Percentiles rank a stretch among this genome's conserved stretches.
These are phyloP conservation scores for Cercospora brassicicola DNA, from an alignment of 2,329 filamentous ascomycete species.

Conservation along the genomic window DNA sequence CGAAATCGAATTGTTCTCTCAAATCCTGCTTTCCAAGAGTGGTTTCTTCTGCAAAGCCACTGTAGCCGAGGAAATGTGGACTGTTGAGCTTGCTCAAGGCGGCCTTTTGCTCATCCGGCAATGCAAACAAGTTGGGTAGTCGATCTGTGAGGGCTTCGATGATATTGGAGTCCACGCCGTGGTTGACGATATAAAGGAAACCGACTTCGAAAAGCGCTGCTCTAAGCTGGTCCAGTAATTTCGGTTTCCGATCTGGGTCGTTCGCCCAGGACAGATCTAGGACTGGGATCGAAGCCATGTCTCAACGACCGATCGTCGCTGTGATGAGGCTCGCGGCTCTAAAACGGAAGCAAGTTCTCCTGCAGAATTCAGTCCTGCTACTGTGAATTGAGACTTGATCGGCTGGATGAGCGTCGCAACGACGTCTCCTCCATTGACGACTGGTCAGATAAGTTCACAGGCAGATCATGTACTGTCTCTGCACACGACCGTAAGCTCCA, in stretches of 20 bases:
- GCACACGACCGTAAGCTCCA: background rate
- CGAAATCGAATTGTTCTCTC: conserved; percentile 62
- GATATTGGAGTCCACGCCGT: conserved; percentile 45
- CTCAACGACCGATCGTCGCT: background rate
- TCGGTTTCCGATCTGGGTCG: conserved; percentile 39
- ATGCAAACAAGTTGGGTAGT: conserved; percentile 49
- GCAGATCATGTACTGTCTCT: background rate
- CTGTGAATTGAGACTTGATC: background rate
- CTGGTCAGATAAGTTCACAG: background rate
- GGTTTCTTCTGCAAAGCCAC: conserved; percentile 55
- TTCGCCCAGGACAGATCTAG: conserved; percentile 51
- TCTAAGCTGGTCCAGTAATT: conserved; percentile 48
- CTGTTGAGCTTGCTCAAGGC: conserved; percentile 53
- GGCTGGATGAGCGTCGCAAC: background rate
- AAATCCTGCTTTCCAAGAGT: conserved; percentile 56
- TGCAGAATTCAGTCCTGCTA: background rate
- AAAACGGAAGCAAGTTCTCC: background rate
- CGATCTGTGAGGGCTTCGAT: conserved; percentile 44
- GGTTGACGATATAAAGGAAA: conserved; percentile 56
- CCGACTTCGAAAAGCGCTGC: conserved; percentile 53
- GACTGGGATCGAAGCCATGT: conserved; percentile 45
- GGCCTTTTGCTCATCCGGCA: conserved; percentile 44
- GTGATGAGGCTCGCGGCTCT: background rate
- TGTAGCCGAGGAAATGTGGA: conserved; percentile 63
- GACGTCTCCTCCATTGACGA: background rate